These are phyloP conservation scores for Saksenaea oblongispora DNA, from an alignment of 371 early-diverging fungal species.

Conservation along the genomic window DNA sequence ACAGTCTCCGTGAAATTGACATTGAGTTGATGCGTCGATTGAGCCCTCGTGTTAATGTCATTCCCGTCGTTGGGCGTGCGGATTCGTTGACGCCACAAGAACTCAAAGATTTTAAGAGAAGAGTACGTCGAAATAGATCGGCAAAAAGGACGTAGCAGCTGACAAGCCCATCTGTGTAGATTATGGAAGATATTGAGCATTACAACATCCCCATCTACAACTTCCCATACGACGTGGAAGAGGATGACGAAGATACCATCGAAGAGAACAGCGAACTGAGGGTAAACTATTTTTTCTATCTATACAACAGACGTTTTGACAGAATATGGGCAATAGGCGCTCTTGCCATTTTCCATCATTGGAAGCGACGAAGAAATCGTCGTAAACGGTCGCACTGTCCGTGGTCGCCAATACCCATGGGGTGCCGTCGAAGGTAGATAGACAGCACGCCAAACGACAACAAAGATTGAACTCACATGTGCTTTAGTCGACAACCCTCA, in stretches of 20 bases:
- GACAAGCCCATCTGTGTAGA: slow-evolving; percentile 23
- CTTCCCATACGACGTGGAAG: slow-evolving; percentile 77
- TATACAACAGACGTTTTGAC: not conserved
- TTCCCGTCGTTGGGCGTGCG: slow-evolving; percentile 87
- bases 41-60: slow-evolving; percentile 92
- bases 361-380: slow-evolving; percentile 93
- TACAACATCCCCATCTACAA: slow-evolving; percentile 92
- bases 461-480: not conserved
- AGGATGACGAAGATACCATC: slow-evolving; percentile 90
- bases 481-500: slow-evolving; percentile 74
- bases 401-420: slow-evolving; percentile 99
- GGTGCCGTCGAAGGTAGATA: slow-evolving; percentile 90
- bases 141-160: not conserved
- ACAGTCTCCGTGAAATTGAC: slow-evolving; percentile 92
- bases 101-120: slow-evolving; percentile 78
- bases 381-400: slow-evolving; percentile 73
- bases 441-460: not conserved
- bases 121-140: slow-evolving; percentile 44
- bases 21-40: slow-evolving; percentile 96
- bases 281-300: slow-evolving; percentile 16
- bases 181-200: slow-evolving; percentile 92
- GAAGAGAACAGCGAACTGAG: slow-evolving; percentile 95
- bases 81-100: slow-evolving; percentile 79
- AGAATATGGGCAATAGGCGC: slow-evolving; percentile 24
- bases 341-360: slow-evolving; percentile 96